Conservation (phyloP, 306 rosid genomes). For the Pyrus betulifolia region DNA sequence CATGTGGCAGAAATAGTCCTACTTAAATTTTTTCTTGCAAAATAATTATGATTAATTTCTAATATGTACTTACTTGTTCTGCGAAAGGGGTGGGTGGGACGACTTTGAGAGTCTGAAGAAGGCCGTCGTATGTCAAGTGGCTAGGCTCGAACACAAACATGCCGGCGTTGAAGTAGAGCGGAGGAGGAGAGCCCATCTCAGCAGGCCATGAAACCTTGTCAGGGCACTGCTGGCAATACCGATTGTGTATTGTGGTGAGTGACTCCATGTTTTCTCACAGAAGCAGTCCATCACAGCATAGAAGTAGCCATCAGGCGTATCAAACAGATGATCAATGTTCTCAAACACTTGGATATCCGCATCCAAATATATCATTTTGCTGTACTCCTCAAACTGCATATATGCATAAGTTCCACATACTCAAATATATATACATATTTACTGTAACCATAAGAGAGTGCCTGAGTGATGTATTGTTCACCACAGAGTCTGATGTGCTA, state of each 20-base stretch:
- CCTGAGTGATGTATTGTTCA: background rate
- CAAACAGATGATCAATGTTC: slow-evolving; percentile 53
- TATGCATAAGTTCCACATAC: background rate
- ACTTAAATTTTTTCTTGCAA: background rate
- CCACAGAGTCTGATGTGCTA: too few species aligned
- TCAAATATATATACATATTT: too few species aligned
- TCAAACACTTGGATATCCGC: slow-evolving; percentile 65
- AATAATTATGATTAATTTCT: too few species aligned
- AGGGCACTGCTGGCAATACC: slow-evolving; percentile 67
- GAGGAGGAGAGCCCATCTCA: slow-evolving; percentile 41
- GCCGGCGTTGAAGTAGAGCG: slow-evolving; percentile 59
- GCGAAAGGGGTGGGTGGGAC: slow-evolving; percentile 53
- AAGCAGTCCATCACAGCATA: slow-evolving; percentile 66
- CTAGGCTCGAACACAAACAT: slow-evolving; percentile 60
- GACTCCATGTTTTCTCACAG: slow-evolving; percentile 61
- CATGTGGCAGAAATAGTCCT: background rate
- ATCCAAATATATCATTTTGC: slow-evolving; percentile 61
- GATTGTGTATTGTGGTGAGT: slow-evolving; percentile 36
- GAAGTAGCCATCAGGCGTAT: slow-evolving; percentile 33
- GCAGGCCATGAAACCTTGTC: slow-evolving; percentile 47
- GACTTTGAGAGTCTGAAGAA: slow-evolving; percentile 36
- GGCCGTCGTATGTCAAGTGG: slow-evolving; percentile 25
- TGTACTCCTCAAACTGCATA: slow-evolving; percentile 46
- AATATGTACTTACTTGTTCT: slow-evolving; percentile 35
- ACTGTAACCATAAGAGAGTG: background rate